Conservation (phyloP, 768 basidiomycete species). For the Gautieria morchelliformis region DNA sequence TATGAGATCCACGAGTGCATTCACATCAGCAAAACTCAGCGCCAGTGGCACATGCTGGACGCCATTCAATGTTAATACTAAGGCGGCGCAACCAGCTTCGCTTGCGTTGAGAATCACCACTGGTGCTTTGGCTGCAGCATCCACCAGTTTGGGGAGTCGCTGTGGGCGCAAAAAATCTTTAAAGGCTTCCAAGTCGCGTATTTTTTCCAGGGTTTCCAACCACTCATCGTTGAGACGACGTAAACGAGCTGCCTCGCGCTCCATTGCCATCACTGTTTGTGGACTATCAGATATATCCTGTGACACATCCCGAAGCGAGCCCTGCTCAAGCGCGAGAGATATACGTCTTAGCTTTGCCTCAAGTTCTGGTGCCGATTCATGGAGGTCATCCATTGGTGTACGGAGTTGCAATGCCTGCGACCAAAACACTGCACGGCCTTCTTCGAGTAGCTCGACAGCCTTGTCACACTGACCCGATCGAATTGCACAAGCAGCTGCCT, state of each 20-base stretch:
- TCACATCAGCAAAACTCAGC: not conserved
- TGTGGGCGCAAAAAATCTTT: slow-evolving; percentile 13
- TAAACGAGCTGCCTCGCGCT: slow-evolving; percentile 11
- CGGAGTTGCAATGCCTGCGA: slow-evolving; percentile 17
- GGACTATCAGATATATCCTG: not conserved
- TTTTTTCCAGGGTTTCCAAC: slow-evolving; percentile 15
- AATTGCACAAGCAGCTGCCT: slow-evolving; percentile 21
- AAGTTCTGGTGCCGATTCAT: slow-evolving; percentile 13
- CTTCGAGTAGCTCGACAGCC: slow-evolving; percentile 24
- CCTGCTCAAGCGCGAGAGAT: slow-evolving; percentile 6
- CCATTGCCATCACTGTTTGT: slow-evolving; percentile 1
- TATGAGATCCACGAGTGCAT: not conserved
- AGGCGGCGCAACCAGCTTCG: slow-evolving; percentile 11
- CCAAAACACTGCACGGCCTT: slow-evolving; percentile 26
- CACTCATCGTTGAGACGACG: slow-evolving; percentile 19
- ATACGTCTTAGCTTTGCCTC: slow-evolving; percentile 15
- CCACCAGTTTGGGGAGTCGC: slow-evolving; percentile 8
- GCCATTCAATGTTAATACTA: not conserved
- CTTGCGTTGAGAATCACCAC: slow-evolving; percentile 14
- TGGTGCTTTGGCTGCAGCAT: slow-evolving; percentile 13
- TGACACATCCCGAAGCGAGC: slow-evolving; percentile 8
- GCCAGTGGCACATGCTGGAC: too few species aligned
- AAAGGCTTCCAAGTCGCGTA: slow-evolving; percentile 10
- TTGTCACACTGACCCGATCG: slow-evolving; percentile 15
- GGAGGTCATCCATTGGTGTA: slow-evolving; percentile 14